These are phyloP conservation scores for Arachnomyces sp. DNA, from an alignment of 2,329 filamentous ascomycete genomes.

Conservation along the genomic window DNA sequence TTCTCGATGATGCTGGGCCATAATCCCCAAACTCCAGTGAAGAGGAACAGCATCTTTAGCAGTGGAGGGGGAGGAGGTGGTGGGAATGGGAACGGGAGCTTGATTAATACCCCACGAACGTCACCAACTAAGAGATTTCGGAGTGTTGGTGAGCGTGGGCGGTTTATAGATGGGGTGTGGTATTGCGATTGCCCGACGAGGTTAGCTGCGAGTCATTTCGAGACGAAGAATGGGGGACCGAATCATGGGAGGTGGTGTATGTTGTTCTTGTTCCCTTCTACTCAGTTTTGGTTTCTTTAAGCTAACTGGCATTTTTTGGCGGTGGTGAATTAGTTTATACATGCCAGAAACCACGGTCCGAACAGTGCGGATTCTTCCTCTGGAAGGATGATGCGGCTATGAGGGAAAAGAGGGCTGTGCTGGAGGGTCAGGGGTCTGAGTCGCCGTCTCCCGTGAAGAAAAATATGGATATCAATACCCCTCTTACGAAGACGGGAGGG, in stretches of 20 bases:
- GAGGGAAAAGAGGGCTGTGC: slow-evolving; percentile 43
- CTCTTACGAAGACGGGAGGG: not conserved
- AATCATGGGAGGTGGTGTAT: slow-evolving; percentile 50
- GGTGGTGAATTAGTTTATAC: slow-evolving; percentile 40
- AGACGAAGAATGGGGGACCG: slow-evolving; percentile 48
- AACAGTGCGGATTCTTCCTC: slow-evolving; percentile 52
- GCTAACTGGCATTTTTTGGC: slow-evolving; percentile 3
- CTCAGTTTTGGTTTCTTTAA: not conserved
- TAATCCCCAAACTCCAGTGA: too few relatives aligned
- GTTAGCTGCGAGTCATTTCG: slow-evolving; percentile 46
- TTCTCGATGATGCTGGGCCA: too few relatives aligned
- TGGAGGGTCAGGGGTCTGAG: slow-evolving; percentile 44
- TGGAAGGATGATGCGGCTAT: slow-evolving; percentile 51
- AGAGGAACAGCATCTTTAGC: too few relatives aligned
- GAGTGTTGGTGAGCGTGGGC: too few relatives aligned
- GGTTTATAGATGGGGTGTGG: slow-evolving; percentile 40
- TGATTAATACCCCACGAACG: too few relatives aligned
- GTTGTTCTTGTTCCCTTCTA: slow-evolving; percentile 9
- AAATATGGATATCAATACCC: slow-evolving; percentile 7
- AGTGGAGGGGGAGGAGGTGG: too few relatives aligned
- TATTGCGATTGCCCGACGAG: slow-evolving; percentile 49
- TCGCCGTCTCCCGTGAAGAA: slow-evolving; percentile 18
- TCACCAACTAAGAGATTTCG: too few relatives aligned
- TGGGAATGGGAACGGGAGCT: too few relatives aligned
- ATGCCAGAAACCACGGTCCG: slow-evolving; percentile 43